Evolutionary conservation across 2,329 filamentous ascomycete genomes (phyloP).

Genomic region (Alternaria sp.): DNA sequence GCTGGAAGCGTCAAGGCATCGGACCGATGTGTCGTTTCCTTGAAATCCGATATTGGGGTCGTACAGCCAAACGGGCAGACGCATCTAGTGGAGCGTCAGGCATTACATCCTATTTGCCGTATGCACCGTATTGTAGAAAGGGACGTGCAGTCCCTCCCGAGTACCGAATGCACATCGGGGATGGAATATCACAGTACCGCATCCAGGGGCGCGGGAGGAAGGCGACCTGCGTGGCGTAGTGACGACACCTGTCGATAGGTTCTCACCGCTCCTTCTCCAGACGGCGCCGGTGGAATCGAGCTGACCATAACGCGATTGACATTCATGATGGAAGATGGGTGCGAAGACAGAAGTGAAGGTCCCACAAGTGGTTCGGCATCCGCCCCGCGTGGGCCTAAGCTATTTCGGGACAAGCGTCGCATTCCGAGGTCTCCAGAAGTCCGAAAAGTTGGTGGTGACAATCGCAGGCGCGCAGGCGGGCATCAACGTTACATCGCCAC

Average conservation of each 20-base stretch:
- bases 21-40: slow-evolving; percentile 8
- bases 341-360: slow-evolving; percentile 9
- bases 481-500: slow-evolving; percentile 1
- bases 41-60: not conserved
- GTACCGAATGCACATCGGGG: not conserved
- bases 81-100: not conserved
- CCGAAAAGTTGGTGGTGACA: slow-evolving; percentile 18
- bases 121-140: not conserved
- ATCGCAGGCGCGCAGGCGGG: not conserved
- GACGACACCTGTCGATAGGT: not conserved
- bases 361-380: slow-evolving; percentile 18
- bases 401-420: slow-evolving; percentile 15
- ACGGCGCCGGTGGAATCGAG: not conserved
- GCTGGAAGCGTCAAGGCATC: not conserved
- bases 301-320: not conserved
- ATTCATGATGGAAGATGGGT: not conserved
- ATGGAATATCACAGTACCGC: not conserved
- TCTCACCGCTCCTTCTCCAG: slow-evolving; percentile 19
- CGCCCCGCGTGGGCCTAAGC: slow-evolving; percentile 11
- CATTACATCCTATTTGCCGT: not conserved
- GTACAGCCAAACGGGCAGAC: slow-evolving; percentile 14
- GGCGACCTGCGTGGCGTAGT: not conserved
- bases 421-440: slow-evolving; percentile 1
- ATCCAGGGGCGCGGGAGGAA: slow-evolving; percentile 8
- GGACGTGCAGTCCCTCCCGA: slow-evolving; percentile 3